Conservation (phyloP, 805 yeast species). For the Candida vartiovaarae region DNA sequence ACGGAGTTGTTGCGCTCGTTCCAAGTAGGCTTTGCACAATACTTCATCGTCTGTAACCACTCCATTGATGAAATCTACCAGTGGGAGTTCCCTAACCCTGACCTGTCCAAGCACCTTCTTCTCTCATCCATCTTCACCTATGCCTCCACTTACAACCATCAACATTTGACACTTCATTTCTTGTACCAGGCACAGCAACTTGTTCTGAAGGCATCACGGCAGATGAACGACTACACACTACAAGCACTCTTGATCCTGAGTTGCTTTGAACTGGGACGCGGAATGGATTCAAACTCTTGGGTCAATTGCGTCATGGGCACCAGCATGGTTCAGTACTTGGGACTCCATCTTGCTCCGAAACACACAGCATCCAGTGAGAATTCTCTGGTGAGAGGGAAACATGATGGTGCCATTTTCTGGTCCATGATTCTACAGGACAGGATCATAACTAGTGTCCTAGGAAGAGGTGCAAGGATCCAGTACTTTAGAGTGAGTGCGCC, state of each 20-base stretch:
- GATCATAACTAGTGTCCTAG: constrained; percentile 27
- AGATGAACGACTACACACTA: constrained; percentile 20
- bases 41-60: constrained; percentile 21
- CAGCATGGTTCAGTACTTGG: constrained; percentile 25
- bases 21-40: constrained; percentile 21
- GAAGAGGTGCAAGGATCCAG: constrained; percentile 29
- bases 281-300: constrained; percentile 28
- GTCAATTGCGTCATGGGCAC: constrained; percentile 27
- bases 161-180: constrained; percentile 10
- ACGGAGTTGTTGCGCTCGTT: constrained; percentile 15
- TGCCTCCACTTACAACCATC: constrained; percentile 20
- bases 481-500: constrained; percentile 24
- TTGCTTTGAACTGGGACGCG: constrained; percentile 28
- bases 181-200: constrained; percentile 20
- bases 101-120: constrained; percentile 23
- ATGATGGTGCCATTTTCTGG: constrained; percentile 19
- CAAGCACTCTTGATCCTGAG: constrained; percentile 26
- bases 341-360: constrained; percentile 11
- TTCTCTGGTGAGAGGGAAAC: background rate
- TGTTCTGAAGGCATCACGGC: constrained; percentile 7
- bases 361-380: background rate
- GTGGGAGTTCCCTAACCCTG: constrained; percentile 24
- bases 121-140: constrained; percentile 25
- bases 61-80: constrained; percentile 16
- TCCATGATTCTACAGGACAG: constrained; percentile 28